Percentiles rank a stretch among this genome's conserved stretches.
Conservation (phyloP, 2,329 filamentous ascomycete genomes). For the Endoconidiophora polonica region DNA sequence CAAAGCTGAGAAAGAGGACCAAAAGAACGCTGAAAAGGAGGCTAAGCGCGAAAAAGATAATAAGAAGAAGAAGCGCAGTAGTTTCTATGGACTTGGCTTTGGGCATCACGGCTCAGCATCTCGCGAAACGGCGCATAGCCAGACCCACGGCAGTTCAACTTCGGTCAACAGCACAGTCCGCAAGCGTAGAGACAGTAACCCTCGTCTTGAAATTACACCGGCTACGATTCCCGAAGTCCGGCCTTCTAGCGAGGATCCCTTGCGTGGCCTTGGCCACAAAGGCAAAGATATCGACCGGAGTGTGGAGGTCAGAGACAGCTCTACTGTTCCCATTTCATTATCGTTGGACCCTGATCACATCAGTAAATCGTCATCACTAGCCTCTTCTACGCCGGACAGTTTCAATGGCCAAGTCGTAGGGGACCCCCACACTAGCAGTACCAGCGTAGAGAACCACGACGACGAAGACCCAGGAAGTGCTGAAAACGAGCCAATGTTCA, state of each 20-base stretch:
- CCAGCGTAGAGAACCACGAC: constrained; percentile 32
- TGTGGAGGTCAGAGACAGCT: constrained; percentile 8
- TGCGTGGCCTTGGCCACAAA: constrained; percentile 29
- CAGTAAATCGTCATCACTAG: constrained; percentile 67
- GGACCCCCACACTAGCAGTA: constrained; percentile 36
- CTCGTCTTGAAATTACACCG: constrained; percentile 36
- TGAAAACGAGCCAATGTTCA: constrained; percentile 63
- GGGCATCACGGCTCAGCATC: constrained; percentile 20
- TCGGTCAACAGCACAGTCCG: constrained; percentile 32
- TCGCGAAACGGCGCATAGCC: neutral
- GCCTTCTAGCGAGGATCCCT: constrained; percentile 21
- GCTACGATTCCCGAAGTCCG: constrained; percentile 17
- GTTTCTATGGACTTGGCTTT: constrained; percentile 24
- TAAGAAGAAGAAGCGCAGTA: constrained; percentile 52
- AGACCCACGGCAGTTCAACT: neutral
- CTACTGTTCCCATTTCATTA: no score
- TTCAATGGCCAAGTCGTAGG: constrained; percentile 26
- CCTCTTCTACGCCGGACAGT: constrained; percentile 50
- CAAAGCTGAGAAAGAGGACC: constrained; percentile 64
- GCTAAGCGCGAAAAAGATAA: constrained; percentile 79
- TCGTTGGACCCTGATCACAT: constrained; percentile 40
- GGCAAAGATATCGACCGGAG: constrained; percentile 53
- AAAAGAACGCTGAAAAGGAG: constrained; percentile 59
- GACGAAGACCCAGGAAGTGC: constrained; percentile 37
- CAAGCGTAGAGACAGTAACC: constrained; percentile 27